A percentile compares a stretch with the other conserved stretches of the same genome.
Evolutionary conservation across 352 stramenopile species (phyloP).

Genomic region (Thraustochytrium sp.): DNA sequence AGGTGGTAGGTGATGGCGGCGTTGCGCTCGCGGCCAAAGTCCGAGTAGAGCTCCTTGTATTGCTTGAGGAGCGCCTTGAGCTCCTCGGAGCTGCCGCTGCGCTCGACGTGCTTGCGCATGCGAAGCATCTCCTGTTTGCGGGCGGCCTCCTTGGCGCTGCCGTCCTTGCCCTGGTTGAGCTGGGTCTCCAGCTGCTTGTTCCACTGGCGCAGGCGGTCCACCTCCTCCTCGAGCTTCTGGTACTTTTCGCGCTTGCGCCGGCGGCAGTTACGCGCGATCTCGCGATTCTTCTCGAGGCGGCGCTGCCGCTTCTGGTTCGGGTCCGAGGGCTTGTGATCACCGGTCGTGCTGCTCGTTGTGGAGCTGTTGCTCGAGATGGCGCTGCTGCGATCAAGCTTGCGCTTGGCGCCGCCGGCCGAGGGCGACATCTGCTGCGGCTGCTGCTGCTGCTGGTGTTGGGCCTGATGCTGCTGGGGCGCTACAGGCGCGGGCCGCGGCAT

Average conservation of each 20-base stretch:
- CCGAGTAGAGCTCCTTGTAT: constrained; percentile 47
- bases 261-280: constrained; percentile 50
- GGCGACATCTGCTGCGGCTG: neutral
- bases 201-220: constrained; percentile 42
- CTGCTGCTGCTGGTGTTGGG: neutral
- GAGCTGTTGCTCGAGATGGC: neutral
- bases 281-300: constrained; percentile 50
- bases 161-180: constrained; percentile 41
- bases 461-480: neutral
- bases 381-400: neutral
- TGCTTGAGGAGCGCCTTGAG: constrained; percentile 19
- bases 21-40: constrained; percentile 48
- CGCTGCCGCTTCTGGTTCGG: constrained; percentile 8
- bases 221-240: constrained; percentile 37
- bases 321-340: neutral
- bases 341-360: neutral
- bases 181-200: constrained; percentile 45
- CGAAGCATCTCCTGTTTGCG: neutral
- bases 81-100: constrained; percentile 3
- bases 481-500: neutral
- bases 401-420: neutral
- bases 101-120: constrained; percentile 32
- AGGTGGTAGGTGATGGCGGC: constrained; percentile 48
- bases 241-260: constrained; percentile 51
- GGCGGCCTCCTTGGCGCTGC: constrained; percentile 40